These are phyloP conservation scores for Astrocystis sublimbata DNA, from an alignment of 495 filamentous ascomycete species.

Conservation along the genomic window DNA sequence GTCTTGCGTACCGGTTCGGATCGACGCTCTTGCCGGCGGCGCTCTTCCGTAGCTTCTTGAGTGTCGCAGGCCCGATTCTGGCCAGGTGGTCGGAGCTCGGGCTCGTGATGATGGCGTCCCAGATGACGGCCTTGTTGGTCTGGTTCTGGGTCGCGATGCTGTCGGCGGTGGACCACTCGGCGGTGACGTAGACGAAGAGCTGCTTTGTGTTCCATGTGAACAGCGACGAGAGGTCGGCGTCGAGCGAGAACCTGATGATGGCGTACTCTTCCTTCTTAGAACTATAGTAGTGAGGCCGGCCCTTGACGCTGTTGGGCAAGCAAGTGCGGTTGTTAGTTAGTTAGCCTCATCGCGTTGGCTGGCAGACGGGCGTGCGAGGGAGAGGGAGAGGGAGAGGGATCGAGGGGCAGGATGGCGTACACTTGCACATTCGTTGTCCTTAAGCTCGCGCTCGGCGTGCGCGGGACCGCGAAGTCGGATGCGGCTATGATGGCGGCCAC, in stretches of 20 bases:
- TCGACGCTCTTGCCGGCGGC: constrained; percentile 54
- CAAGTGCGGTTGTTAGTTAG: neutral
- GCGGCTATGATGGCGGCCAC: constrained; percentile 77
- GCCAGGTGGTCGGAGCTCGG: constrained; percentile 58
- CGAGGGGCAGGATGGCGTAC: constrained; percentile 52
- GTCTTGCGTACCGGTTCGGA: constrained; percentile 43
- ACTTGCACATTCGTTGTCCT: constrained; percentile 79
- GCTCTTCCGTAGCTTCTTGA: constrained; percentile 55
- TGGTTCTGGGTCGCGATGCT: constrained; percentile 44
- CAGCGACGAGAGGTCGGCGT: constrained; percentile 80
- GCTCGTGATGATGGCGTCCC: constrained; percentile 88
- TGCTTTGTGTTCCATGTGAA: constrained; percentile 99
- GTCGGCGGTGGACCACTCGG: constrained; percentile 67
- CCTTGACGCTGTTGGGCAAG: constrained; percentile 64
- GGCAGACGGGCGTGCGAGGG: neutral
- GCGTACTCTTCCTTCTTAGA: constrained; percentile 92
- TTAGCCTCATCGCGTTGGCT: neutral
- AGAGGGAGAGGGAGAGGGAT: neutral
- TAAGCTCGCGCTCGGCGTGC: constrained; percentile 64
- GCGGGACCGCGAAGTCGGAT: constrained; percentile 71
- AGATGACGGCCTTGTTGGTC: constrained; percentile 82
- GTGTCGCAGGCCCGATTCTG: constrained; percentile 51
- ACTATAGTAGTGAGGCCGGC: constrained; percentile 91
- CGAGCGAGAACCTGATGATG: constrained; percentile 87
- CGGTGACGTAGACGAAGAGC: constrained; percentile 91